A percentile compares a stretch with the other conserved stretches of the same genome.
Evolutionary conservation across 441 rosid genomes (phyloP).

Genomic region (Erodium moschatum): DNA sequence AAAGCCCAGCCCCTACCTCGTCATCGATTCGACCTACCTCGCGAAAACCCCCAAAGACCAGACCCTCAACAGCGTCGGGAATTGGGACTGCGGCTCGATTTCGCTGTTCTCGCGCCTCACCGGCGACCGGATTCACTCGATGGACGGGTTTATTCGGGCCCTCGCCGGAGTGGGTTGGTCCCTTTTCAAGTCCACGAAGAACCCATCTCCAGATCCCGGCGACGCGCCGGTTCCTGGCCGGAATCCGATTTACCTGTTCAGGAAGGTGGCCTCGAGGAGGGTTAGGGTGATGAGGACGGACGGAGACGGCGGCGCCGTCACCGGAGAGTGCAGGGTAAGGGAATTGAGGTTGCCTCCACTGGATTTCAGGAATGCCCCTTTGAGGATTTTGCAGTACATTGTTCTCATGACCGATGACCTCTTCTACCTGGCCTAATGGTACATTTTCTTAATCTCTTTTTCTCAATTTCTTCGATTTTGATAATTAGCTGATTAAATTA

Average conservation of each 20-base stretch:
- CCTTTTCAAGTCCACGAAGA: conserved; percentile 45
- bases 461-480: background rate
- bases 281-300: conserved; percentile 25
- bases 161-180: conserved; percentile 61
- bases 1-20: too few relatives aligned
- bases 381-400: conserved; percentile 57
- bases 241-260: conserved; percentile 42
- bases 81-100: conserved; percentile 64
- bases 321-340: conserved; percentile 45
- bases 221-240: too few relatives aligned
- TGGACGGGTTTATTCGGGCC: conserved; percentile 49
- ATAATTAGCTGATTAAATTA: background rate
- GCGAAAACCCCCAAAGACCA: background rate
- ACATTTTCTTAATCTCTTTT: background rate
- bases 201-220: conserved; percentile 22
- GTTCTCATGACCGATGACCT: conserved; percentile 56
- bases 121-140: conserved; percentile 37
- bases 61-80: conserved; percentile 18
- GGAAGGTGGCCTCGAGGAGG: conserved; percentile 53
- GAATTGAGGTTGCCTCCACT: conserved; percentile 54
- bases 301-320: conserved; percentile 3
- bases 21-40: conserved; percentile 20
- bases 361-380: conserved; percentile 57
- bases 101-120: conserved; percentile 44
- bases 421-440: conserved; percentile 44